Evolutionary conservation across 441 rosid species (phyloP).

Genomic region (Croton setiger): DNA sequence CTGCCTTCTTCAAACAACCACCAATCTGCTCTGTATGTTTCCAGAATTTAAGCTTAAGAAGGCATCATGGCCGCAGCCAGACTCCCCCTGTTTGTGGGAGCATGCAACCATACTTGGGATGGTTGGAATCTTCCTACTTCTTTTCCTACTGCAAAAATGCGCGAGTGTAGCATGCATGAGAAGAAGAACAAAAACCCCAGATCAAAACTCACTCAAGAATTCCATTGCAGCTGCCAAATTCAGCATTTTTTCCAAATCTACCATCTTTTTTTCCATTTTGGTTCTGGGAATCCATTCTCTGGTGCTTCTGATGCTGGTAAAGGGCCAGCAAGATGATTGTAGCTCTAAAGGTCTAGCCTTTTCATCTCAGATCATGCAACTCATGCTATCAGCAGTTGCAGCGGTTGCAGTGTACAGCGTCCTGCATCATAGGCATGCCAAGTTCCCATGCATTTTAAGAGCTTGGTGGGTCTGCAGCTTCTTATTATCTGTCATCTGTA

Average conservation of each 20-base stretch:
- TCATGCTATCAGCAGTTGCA: constrained; percentile 47
- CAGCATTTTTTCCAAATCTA: constrained; percentile 47
- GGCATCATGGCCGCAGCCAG: constrained; percentile 39
- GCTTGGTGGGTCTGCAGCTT: constrained; percentile 89
- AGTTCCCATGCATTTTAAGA: constrained; percentile 73
- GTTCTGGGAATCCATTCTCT: constrained; percentile 46
- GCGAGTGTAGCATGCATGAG: constrained; percentile 28
- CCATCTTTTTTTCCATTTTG: constrained; percentile 41
- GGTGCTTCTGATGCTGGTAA: constrained; percentile 42
- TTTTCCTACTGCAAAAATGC: constrained; percentile 26
- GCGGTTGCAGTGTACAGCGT: constrained; percentile 39
- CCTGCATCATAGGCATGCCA: constrained; percentile 25
- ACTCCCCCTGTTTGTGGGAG: constrained; percentile 61
- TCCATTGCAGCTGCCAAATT: constrained; percentile 24
- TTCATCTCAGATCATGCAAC: constrained; percentile 54
- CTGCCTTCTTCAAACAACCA: neutral
- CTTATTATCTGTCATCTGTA: constrained; percentile 39
- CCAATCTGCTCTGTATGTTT: neutral
- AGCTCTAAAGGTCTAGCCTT: constrained; percentile 36
- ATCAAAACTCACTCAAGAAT: constrained; percentile 31
- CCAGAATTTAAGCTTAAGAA: constrained; percentile 38
- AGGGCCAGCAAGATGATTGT: constrained; percentile 35
- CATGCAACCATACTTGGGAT: constrained; percentile 49
- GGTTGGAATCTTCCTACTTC: constrained; percentile 40
- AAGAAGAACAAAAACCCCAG: constrained; percentile 24